Base-by-base conservation (phyloP, 2,329 filamentous ascomycete genomes). In the Ophiostoma pallidulum region DNA sequence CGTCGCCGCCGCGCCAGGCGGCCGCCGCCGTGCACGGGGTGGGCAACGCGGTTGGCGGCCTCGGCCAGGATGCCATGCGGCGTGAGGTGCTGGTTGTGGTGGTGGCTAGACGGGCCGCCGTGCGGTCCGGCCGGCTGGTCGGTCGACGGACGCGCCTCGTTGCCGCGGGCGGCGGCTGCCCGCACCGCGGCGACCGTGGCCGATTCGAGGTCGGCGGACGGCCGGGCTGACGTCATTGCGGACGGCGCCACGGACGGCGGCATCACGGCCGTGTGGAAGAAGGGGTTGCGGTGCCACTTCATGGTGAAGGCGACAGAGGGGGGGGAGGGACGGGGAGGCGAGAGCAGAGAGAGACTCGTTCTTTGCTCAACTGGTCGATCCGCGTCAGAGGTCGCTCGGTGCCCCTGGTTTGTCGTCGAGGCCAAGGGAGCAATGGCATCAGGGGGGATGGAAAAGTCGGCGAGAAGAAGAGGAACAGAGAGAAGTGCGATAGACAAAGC, bases 241-340 rank as follows among this genome's bases (percentile, higher is more conserved):
- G 53, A 53, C 29, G 54, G 54, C 6, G 51, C 52, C 13, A 52
- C 54, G 0, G 54, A 54, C 16, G 53, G 51, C 49, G 52, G 53
- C 47, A 54, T 51, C 41, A 53, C 54, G 9, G 51, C 47, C 41
- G 54, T 52, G 41, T 56, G 48, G 48, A 55, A 56, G 19, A 56
- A 55, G 45, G 53, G 54, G 31, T 56, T 56, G 9, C 53, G 50
- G 38, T 55, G 51, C 54, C 54, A 56, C 39, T 47, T 52, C 54
- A 56, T 56, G 41, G 40, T 44, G 26, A 20, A n/a, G n/a, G n/a
- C n/a, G 26, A 36, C n/a, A 45, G 35, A 20, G 12, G 26, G 13
- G 26, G 5, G 44, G 3, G 12, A 14, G n/a, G n/a, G n/a, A n/a
- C n/a, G n/a, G n/a, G n/a, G n/a, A n/a, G n/a, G n/a, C n/a, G n/a